Percentiles rank a stretch among this genome's conserved stretches.
These are phyloP conservation scores for Phytophthora hibernalis DNA, from an alignment of 352 stramenopile species.

Conservation along the genomic window DNA sequence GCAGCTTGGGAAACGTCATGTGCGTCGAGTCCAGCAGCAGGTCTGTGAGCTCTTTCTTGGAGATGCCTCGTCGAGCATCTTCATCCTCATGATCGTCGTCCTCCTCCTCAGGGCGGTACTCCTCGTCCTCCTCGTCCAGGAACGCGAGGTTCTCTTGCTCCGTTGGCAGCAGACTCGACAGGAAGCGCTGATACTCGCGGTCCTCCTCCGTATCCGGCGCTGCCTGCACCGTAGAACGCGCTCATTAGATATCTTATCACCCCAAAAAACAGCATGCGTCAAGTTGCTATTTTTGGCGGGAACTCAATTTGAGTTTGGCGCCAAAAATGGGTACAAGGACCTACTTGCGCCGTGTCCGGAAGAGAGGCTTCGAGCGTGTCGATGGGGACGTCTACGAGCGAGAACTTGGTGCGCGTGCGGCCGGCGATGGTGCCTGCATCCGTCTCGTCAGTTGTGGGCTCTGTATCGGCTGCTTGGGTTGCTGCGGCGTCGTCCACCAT, in stretches of 20 bases:
- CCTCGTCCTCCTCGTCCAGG: slow-evolving; percentile 87
- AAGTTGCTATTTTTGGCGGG: slow-evolving; percentile 34
- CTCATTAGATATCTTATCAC: slow-evolving; percentile 8
- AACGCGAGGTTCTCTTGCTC: slow-evolving; percentile 83
- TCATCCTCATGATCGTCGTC: slow-evolving; percentile 80
- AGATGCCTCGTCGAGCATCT: slow-evolving; percentile 54
- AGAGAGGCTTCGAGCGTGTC: slow-evolving; percentile 74
- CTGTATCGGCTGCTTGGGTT: background rate
- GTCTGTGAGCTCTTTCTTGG: slow-evolving; percentile 84
- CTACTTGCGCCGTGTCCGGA: slow-evolving; percentile 36
- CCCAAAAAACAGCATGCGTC: slow-evolving; percentile 3
- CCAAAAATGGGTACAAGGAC: slow-evolving; percentile 9
- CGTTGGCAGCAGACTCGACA: slow-evolving; percentile 76
- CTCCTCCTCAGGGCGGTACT: slow-evolving; percentile 78
- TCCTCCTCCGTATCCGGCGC: slow-evolving; percentile 51
- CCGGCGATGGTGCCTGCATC: slow-evolving; percentile 66
- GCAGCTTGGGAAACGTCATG: slow-evolving; percentile 51
- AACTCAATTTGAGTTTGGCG: slow-evolving; percentile 20
- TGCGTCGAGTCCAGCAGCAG: slow-evolving; percentile 85
- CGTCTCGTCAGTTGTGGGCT: background rate
- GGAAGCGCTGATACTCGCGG: slow-evolving; percentile 83
- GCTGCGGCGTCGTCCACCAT: slow-evolving; percentile 19
- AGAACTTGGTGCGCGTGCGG: slow-evolving; percentile 80
- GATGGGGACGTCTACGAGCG: slow-evolving; percentile 77
- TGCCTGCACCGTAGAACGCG: slow-evolving; percentile 28